Evolutionary conservation across 2,329 filamentous ascomycete species (phyloP).

Genomic region (Lecanicillium sp.): DNA sequence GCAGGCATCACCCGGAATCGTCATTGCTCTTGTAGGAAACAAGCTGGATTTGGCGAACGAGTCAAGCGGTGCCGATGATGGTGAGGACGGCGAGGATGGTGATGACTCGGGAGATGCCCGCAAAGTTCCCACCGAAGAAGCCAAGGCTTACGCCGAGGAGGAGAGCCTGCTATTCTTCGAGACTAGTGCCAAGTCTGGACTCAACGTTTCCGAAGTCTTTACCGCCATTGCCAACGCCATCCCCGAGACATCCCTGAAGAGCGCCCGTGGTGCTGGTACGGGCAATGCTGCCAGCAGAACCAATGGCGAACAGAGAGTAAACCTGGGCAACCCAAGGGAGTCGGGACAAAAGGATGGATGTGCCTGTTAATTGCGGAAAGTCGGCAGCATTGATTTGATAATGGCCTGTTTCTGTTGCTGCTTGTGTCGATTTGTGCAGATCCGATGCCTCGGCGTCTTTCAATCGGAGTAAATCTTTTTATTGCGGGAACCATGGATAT

Average conservation of each 20-base stretch:
- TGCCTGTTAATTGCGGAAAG: conserved; percentile 57
- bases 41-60: conserved; percentile 82
- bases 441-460: no score
- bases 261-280: conserved; percentile 64
- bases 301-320: conserved; percentile 68
- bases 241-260: conserved; percentile 93
- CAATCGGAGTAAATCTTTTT: background rate
- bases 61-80: conserved; percentile 31
- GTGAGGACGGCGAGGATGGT: conserved; percentile 46
- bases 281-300: conserved; percentile 49
- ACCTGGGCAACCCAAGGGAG: conserved; percentile 65
- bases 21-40: conserved; percentile 95
- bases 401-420: no score
- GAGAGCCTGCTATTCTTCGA: conserved; percentile 94
- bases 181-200: conserved; percentile 92
- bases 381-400: background rate
- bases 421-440: no score
- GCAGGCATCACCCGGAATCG: conserved; percentile 91
- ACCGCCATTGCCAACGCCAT: conserved; percentile 98
- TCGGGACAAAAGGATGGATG: conserved; percentile 82
- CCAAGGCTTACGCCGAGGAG: conserved; percentile 88
- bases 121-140: conserved; percentile 86
- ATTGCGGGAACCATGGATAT: conserved; percentile 8
- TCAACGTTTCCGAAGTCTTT: conserved; percentile 92
- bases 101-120: conserved; percentile 65